These are phyloP conservation scores for Dicorynia guianensis DNA, from an alignment of 306 rosid species.

Conservation along the genomic window DNA sequence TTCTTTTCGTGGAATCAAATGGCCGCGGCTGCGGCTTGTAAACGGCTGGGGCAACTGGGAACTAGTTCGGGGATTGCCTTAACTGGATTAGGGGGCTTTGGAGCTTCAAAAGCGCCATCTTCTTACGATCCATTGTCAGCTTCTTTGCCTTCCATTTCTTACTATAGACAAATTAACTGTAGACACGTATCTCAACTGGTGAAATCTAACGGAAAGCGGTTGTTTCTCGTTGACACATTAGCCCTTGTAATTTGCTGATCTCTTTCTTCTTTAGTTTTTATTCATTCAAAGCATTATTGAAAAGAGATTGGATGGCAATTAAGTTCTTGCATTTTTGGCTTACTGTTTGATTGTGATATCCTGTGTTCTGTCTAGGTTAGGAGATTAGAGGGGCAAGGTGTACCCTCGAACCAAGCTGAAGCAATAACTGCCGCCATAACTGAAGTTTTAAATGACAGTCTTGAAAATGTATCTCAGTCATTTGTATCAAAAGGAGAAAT, in stretches of 20 bases:
- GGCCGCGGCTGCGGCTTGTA: slow-evolving; percentile 68
- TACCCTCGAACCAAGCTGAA: slow-evolving; percentile 78
- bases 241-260: slow-evolving; percentile 57
- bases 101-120: slow-evolving; percentile 39
- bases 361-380: slow-evolving; percentile 55
- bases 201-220: slow-evolving; percentile 66
- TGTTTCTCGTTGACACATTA: slow-evolving; percentile 78
- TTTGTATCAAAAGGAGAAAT: slow-evolving; percentile 72
- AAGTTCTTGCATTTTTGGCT: neutral
- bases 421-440: slow-evolving; percentile 80
- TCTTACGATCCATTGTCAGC: slow-evolving; percentile 44
- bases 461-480: slow-evolving; percentile 72
- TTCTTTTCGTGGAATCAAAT: slow-evolving; percentile 48
- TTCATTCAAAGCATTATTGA: too few relatives aligned
- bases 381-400: slow-evolving; percentile 74
- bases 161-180: slow-evolving; percentile 46
- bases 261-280: neutral
- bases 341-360: neutral
- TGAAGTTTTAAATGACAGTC: slow-evolving; percentile 69
- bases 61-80: slow-evolving; percentile 46
- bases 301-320: neutral
- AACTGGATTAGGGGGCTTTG: slow-evolving; percentile 44
- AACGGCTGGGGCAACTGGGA: slow-evolving; percentile 52
- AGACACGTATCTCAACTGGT: slow-evolving; percentile 56
- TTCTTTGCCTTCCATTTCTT: slow-evolving; percentile 38